Conservation (phyloP, 2,329 filamentous ascomycete species). For the Shiraia bambusicola region DNA sequence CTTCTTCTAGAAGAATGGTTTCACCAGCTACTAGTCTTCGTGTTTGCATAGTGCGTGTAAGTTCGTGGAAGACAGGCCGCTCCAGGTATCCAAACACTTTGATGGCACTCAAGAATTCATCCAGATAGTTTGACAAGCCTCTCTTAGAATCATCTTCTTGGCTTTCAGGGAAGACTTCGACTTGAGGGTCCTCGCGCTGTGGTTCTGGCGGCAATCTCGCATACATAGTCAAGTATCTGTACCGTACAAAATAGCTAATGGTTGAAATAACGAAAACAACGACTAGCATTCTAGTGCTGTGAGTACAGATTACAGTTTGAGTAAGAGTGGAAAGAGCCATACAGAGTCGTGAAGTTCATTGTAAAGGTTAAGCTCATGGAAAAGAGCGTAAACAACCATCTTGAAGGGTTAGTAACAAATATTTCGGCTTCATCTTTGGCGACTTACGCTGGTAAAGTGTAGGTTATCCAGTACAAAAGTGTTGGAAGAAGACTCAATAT, state of each 20-base stretch:
- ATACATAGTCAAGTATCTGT: conserved; percentile 97
- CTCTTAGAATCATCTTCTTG: conserved; percentile 89
- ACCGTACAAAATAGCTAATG: conserved; percentile 89
- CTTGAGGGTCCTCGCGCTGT: conserved; percentile 90
- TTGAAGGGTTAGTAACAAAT: too few species aligned
- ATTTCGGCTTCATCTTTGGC: too few species aligned
- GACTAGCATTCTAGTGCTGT: conserved; percentile 57
- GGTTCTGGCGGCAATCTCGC: conserved; percentile 89
- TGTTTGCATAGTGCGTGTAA: conserved; percentile 98
- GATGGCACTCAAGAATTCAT: conserved; percentile 97
- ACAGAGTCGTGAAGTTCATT: conserved; percentile 97
- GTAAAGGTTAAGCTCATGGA: conserved; percentile 94
- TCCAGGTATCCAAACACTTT: conserved; percentile 98
- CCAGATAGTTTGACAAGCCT: conserved; percentile 90
- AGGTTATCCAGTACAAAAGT: conserved; percentile 74
- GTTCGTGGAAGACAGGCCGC: conserved; percentile 93
- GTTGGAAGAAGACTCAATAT: conserved; percentile 58
- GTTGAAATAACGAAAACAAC: conserved; percentile 75
- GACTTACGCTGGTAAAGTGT: conserved; percentile 88
- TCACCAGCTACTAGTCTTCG: conserved; percentile 94
- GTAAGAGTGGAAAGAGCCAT: conserved; percentile 38
- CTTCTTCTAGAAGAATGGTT: conserved; percentile 91
- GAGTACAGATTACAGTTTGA: conserved; percentile 27
- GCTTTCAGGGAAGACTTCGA: conserved; percentile 91
- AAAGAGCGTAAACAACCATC: conserved; percentile 83